Evolutionary conservation across 2,329 filamentous ascomycete species (phyloP).

Genomic region (Neoarthrinium moseri): DNA sequence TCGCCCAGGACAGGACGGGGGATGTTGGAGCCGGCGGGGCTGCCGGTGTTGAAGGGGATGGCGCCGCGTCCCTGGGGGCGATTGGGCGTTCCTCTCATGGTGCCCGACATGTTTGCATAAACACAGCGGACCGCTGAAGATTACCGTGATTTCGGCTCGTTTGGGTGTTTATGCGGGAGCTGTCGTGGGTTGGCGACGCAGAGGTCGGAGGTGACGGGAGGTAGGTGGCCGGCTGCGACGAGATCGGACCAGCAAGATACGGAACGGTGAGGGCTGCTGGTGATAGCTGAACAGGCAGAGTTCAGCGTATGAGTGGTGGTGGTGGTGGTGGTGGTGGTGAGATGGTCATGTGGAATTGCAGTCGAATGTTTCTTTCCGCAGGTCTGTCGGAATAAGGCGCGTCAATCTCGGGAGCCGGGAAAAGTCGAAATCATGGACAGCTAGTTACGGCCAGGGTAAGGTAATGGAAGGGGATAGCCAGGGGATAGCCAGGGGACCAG

Average conservation of each 20-base stretch:
- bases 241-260: not conserved
- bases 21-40: constrained; percentile 63
- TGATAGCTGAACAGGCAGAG: not conserved
- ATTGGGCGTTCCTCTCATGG: constrained; percentile 69
- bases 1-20: constrained; percentile 69
- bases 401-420: not conserved
- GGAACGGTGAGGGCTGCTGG: too few species aligned
- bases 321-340: not conserved
- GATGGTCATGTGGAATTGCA: not conserved
- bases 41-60: constrained; percentile 55
- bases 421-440: too few species aligned
- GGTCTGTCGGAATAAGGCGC: not conserved
- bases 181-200: not conserved
- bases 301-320: not conserved
- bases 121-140: constrained; percentile 20
- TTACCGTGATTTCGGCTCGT: constrained; percentile 13
- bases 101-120: constrained; percentile 51
- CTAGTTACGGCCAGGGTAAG: too few species aligned
- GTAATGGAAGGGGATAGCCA: too few species aligned
- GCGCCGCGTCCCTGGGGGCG: constrained; percentile 56
- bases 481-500: too few species aligned
- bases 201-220: not conserved
- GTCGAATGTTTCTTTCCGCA: not conserved
- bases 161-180: constrained; percentile 7
- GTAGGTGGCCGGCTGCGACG: not conserved